Base-by-base conservation (phyloP, 148 eudicot species). In the Fagopyrum tataricum region DNA sequence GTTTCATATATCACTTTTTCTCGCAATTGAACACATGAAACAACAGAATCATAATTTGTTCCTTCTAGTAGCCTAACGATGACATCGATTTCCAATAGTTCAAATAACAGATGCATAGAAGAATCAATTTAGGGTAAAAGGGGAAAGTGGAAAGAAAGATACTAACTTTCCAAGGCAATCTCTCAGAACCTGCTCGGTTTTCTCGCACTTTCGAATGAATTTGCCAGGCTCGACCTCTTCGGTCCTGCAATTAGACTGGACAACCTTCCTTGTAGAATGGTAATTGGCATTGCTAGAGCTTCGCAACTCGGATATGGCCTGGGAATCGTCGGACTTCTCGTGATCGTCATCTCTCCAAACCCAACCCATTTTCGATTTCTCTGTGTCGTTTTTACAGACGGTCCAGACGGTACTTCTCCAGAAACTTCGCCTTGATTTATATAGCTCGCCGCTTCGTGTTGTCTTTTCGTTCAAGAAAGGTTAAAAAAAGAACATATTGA, bases 221-320 rank as follows among this genome's bases (percentile, higher is more conserved):
- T 84, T 89, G 5, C 97, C 98, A 44, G 97, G 90, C 83, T 94
- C 98, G 52, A 89, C 85, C 77, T 94, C 95, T 73, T 89, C 93
- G 11, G 97, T 94, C 72, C 76, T 85, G 87, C 98, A 91, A 62
- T 89, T 79, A 11, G 95, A 80, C 37, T 67, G 72, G 23, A 89
- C 87, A n/a, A 91, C 82, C 79, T 78, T 89, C 77, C 91, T 81
- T n/a, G 93, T 91, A 5, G 88, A 83, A 76, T 83, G 85, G 18
- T 72, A 76, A 4, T 77, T 85, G 44, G 41, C 73, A 11, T 47
- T 18, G 18, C 14, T 52, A 15, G 68, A 7, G 68, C 13, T 62
- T 62, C 15, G 6, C 9, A 62, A 23, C 42, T 62, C 15, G 42
- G 43, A 2, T 62, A 37, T 26, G 68, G 41, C 68, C 15, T 31